Base-by-base conservation (phyloP, 192 early-diverging fungal genomes). In the Pilobolus umbonatus region DNA sequence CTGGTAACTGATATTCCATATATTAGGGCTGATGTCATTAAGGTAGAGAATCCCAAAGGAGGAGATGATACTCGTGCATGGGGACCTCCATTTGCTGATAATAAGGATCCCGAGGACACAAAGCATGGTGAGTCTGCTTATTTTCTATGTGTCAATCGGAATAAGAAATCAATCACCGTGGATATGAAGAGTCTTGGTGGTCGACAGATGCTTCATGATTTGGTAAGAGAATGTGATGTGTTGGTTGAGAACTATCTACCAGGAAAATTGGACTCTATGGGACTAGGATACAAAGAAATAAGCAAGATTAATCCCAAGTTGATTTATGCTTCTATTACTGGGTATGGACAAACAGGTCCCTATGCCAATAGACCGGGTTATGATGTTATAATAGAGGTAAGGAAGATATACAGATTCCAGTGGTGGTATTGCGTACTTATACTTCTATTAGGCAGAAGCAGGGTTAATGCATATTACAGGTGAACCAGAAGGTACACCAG, bases 401-500 rank as follows among this genome's bases (percentile, higher is more conserved):
- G 42, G 25, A 17, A 0, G 11, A 26, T 4, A 49, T 19, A 44
- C 14, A 46, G 21, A 21, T 35, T 32, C 24, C 12, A 25, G 14
- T 12, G 19, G 39, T 42, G 8, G n/a, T n/a, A n/a, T 42, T 78
- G 10, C 73, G 66, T 34, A 69, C 62, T 48, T 75, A 72, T 46
- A 68, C 64, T 22, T 14, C 34, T 35, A 22, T 32, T 34, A 79
- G 71, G 89, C 85, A 6, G 91, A 95, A 65, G 94, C 89, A 17
- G 95, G 95, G 17, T 54, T 98, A 26, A 98, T 98, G 94, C 85
- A 94, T 65, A 98, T 98, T 34, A 98, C 95, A 4, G 95, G 93
- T 14, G 93, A 95, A 60, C 77, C 78, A 22, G 68, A 81, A 62
- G 87, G 93, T 0, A 43, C 74, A 39, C 94, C 94, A 0, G 95